phyloP scores from a whole-genome alignment of 2,329 filamentous ascomycete species.

The Alternaria sp. region DNA sequence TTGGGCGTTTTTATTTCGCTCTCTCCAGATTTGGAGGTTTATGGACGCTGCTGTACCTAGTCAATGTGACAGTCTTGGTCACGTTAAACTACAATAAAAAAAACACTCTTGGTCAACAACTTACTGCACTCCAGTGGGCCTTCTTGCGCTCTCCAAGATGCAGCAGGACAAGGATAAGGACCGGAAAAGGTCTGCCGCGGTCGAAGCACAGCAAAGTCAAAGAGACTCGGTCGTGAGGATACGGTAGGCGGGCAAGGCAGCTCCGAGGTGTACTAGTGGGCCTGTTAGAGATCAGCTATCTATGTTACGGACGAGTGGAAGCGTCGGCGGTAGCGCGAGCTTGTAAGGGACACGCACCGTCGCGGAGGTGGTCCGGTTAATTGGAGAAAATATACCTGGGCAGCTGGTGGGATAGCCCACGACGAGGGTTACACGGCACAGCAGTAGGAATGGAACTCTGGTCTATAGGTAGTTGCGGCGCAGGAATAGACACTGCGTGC shows the following conservation, averaged over 20 bases:
- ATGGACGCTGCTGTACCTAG: constrained; percentile 32
- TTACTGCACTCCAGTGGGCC: constrained; percentile 34
- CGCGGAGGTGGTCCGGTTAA: constrained; percentile 41
- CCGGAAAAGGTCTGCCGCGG: constrained; percentile 44
- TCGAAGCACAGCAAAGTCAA: constrained; percentile 20
- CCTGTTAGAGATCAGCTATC: constrained; percentile 39
- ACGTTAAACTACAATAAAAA: too few species aligned
- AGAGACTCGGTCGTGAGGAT: constrained; percentile 51
- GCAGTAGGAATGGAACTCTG: neutral
- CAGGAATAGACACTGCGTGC: neutral
- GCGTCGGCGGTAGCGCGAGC: constrained; percentile 38
- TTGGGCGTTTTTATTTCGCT: constrained; percentile 14
- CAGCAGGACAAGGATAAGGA: constrained; percentile 29
- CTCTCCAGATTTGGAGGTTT: constrained; percentile 14
- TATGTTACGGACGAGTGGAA: constrained; percentile 52
- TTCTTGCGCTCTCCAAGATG: constrained; percentile 20
- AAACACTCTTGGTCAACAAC: constrained; percentile 30
- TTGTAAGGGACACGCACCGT: constrained; percentile 35
- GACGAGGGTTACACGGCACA: constrained; percentile 5
- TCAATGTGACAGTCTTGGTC: constrained; percentile 33
- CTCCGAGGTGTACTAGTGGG: constrained; percentile 43
- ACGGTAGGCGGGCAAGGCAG: constrained; percentile 33
- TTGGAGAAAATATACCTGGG: constrained; percentile 28
- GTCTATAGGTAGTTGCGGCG: constrained; percentile 1
- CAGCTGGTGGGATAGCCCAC: neutral